Base-by-base conservation (phyloP, 1,284 basidiomycete genomes). In the Moesziomyces globuligerus region DNA sequence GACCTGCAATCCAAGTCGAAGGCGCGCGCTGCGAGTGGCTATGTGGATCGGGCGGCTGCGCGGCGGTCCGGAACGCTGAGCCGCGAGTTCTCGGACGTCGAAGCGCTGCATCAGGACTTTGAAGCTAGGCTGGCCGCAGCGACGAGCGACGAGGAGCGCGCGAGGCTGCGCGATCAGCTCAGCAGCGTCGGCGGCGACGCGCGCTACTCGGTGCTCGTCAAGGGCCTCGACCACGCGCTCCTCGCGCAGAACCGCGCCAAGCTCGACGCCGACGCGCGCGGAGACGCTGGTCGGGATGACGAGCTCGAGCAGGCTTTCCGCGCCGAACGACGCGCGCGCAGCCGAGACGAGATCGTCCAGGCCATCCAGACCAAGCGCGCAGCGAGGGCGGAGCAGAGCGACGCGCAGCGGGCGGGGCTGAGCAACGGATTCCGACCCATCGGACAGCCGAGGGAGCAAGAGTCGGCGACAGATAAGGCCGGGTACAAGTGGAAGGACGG, bases 151-250 rank as follows among this genome's bases (percentile, higher is more conserved):
- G 85, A 85, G 34, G 90, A 90, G 65, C 71, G 87, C 9, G 24
- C 49, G 43, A 29, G 15, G 17, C 84, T 93, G 17, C 91, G 92
- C 51, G 86, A 89, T 56, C 88, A 92, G 79, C 87, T 92, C 41
- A 86, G 86, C 42, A 93, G 92, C 81, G 87, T 94, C 1, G 93
- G 93, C n/a, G 92, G 92, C 32, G 92, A 95, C 81, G 88, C 88
- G 39, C 87, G 89, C 51, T 91, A 94, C 81, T 89, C 90, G 3
- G 88, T 94, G 43, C 87, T 94, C 4, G 91, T 94, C 38, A 94
- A 93, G 75, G 91, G 93, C n/a, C 88, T 96, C 29, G 93, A 96
- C 79, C 88, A 90, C 79, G 89, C 91, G 0, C 86, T 95, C 4
- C 85, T 96, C 8, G 91, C 93, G 74, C 90, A 92, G 75, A 89